Base-by-base conservation (phyloP, 2,329 filamentous ascomycete species). In the Chaetothyriales sp. region DNA sequence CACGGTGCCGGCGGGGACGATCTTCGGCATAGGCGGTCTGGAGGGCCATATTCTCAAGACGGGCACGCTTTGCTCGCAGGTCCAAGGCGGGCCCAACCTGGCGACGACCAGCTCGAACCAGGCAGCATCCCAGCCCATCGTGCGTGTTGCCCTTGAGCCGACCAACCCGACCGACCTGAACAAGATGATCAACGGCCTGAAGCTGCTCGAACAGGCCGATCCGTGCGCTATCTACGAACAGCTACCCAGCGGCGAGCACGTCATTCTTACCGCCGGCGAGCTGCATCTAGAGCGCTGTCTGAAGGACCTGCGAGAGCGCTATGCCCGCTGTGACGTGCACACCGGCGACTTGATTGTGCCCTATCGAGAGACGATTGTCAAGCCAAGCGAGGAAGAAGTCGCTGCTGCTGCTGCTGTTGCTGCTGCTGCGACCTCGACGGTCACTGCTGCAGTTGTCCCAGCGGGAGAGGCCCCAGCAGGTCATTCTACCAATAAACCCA, bases 181-280 rank as follows among this genome's bases (percentile, higher is more conserved):
- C 65, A 95, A 93, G 70, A 93, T 98, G 89, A 88, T 98, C 51
- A 76, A 79, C 5, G 92, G 92, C 0, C 72, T 98, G 49, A 81
- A 81, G 55, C 72, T 98, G 18, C 78, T 98, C 1, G 89, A 95
- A 28, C 88, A 95, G 63, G 93, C 88, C 60, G 92, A 98, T 61
- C 90, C 92, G 0, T 96, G 92, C 61, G 92, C 90, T 12, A 83
- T 94, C 64, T 98, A 98, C 60, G 89, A 96, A 64, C 86, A 94
- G 48, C 83, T 96, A 49, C 78, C 83, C 51, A 95, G 83, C 59
- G 92, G 92, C 51, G 92, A 98, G 68, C 92, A 98, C 66, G 92
- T 98, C 43, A 79, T 98, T 19, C 68, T 95, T 39, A 96, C 92
- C 0, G 92, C 92, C 5, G 92, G 92, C 49, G 92, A 98, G 66